Conservation (phyloP, 2,329 filamentous ascomycete species). For the Aspergillus costaricaensis region DNA sequence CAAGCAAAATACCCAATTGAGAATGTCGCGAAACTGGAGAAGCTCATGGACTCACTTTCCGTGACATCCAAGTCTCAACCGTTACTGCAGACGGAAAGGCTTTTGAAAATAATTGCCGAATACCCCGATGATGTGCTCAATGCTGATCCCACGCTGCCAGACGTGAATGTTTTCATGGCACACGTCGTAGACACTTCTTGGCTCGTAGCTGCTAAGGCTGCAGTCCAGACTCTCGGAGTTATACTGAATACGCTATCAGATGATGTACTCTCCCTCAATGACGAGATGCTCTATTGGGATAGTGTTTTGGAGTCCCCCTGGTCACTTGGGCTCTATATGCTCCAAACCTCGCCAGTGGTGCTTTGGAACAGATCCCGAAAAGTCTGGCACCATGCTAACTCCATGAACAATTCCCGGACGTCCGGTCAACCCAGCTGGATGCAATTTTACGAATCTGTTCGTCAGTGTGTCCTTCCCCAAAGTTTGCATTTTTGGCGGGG, state of each 20-base stretch:
- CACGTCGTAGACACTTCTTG: slow-evolving; percentile 84
- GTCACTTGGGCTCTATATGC: slow-evolving; percentile 77
- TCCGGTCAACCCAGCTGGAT: slow-evolving; percentile 49
- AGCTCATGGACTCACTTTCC: slow-evolving; percentile 70
- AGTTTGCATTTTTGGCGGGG: slow-evolving; percentile 71
- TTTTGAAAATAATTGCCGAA: slow-evolving; percentile 64
- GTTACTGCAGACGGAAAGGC: slow-evolving; percentile 60
- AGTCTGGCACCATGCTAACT: slow-evolving; percentile 42
- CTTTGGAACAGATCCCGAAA: slow-evolving; percentile 72
- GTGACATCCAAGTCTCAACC: slow-evolving; percentile 66
- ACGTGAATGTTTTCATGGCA: slow-evolving; percentile 34
- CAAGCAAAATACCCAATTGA: slow-evolving; percentile 14
- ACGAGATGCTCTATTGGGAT: slow-evolving; percentile 96
- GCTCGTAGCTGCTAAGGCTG: slow-evolving; percentile 87
- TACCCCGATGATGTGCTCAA: slow-evolving; percentile 18
- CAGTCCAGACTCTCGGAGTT: slow-evolving; percentile 84
- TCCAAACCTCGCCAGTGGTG: slow-evolving; percentile 79
- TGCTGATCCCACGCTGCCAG: neutral
- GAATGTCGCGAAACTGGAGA: slow-evolving; percentile 58
- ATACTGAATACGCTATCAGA: slow-evolving; percentile 76
- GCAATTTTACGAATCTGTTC: slow-evolving; percentile 78
- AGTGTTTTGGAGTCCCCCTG: slow-evolving; percentile 77
- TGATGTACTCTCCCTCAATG: slow-evolving; percentile 77
- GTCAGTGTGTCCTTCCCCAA: slow-evolving; percentile 71
- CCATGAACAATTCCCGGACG: slow-evolving; percentile 13